A percentile compares a stretch with the other conserved stretches of the same genome.
These are phyloP conservation scores for Rauvolfia tetraphylla DNA, from an alignment of 257 asterid genomes.

Conservation along the genomic window DNA sequence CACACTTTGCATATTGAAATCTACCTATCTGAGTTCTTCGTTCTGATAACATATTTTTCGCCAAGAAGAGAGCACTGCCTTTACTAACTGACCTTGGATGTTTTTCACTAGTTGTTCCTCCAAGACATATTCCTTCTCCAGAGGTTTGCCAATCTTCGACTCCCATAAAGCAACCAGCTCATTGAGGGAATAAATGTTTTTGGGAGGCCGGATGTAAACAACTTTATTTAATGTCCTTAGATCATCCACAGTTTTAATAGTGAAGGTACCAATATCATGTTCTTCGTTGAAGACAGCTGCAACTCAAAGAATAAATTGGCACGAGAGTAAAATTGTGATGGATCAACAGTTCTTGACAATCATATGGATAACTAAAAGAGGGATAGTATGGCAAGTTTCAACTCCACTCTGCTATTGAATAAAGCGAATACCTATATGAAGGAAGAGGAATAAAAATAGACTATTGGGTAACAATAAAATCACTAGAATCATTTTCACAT, in stretches of 20 bases:
- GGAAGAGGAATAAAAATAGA: too few species aligned
- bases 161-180: slow-evolving; percentile 66
- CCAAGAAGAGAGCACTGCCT: background rate
- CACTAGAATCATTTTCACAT: too few species aligned
- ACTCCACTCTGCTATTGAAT: too few species aligned
- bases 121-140: slow-evolving; percentile 42
- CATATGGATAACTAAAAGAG: too few species aligned
- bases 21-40: too few species aligned
- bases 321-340: background rate
- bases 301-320: background rate
- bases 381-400: too few species aligned
- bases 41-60: background rate
- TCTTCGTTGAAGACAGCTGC: slow-evolving; percentile 61
- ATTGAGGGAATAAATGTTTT: slow-evolving; percentile 46
- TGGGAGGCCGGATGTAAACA: slow-evolving; percentile 49
- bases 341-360: background rate
- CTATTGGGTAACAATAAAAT: too few species aligned
- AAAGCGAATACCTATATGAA: too few species aligned
- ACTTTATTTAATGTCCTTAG: slow-evolving; percentile 62
- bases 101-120: slow-evolving; percentile 54
- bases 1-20: background rate
- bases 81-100: slow-evolving; percentile 37
- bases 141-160: slow-evolving; percentile 58
- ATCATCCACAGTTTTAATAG: slow-evolving; percentile 61
- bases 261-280: slow-evolving; percentile 47